Base-by-base conservation (phyloP, 2,329 filamentous ascomycete genomes). In the Endocalyx cinctus region DNA sequence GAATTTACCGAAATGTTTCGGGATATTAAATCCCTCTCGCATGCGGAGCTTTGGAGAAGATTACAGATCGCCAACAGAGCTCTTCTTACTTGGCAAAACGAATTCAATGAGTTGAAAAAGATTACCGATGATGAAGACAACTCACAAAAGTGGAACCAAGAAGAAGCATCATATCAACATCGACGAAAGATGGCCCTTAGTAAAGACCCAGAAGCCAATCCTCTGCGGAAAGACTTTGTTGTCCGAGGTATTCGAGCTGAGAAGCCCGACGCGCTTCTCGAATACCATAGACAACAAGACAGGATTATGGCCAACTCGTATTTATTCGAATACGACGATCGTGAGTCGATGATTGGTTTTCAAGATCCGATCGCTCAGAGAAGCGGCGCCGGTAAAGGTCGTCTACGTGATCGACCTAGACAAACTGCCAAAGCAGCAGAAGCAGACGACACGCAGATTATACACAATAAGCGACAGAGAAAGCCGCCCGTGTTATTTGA, bases 401-500 rank as follows among this genome's bases (percentile, higher is more conserved):
- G 74, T 18, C 60, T 78, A 22, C 70, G 75, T 32, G 74, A 75
- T 47, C 69, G 76, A 38, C 72, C 71, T 6, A 71, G 69, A 51
- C 70, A 71, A 45, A 79, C 73, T 4, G 71, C 69, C 39, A 77
- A 77, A 54, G 71, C 73, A n/a, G 69, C 70, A 10, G 74, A 79
- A 46, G 65, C 71, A 10, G 63, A 63, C 4, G 66, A 67, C 25
- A 57, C 61, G 13, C 42, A 63, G 2, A 62, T 70, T 16, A 58
- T 72, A 4, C 63, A 65, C 10, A 70, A 72, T 28, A 78, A 77
- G 50, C 63, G 75, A 17, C 59, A 62, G n/a, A 63, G 72, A 33
- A 75, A 71, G 46, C 66, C 71, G 2, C 67, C 72, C 3, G 63
- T 64, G 30, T 45, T 69, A 8, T 69, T 72, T 27, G 71, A 74